Conservation (phyloP, 2,329 filamentous ascomycete genomes). For the Sclerotiophoma versabilis region DNA sequence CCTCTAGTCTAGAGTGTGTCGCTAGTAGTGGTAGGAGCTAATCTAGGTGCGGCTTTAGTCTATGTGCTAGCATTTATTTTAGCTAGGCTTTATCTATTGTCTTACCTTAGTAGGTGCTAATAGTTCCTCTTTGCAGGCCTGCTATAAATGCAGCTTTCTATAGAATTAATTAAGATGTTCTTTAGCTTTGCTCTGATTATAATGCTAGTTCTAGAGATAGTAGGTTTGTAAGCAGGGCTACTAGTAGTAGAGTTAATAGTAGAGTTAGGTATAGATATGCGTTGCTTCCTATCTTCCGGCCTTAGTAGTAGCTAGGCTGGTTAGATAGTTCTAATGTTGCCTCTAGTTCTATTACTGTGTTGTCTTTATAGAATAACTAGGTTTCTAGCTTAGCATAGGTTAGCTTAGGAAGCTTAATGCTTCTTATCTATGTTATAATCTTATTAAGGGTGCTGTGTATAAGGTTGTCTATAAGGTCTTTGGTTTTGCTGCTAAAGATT, state of each 20-base stretch:
- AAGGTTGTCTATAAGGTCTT: constrained; percentile 11
- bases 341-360: neutral
- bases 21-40: neutral
- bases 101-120: neutral
- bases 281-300: neutral
- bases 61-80: neutral
- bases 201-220: too few species aligned
- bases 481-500: constrained; percentile 7
- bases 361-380: neutral
- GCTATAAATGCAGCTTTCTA: neutral
- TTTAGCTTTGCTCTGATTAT: too few species aligned
- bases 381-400: neutral
- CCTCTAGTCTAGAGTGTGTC: too few species aligned
- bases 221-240: neutral
- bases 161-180: too few species aligned
- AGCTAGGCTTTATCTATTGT: neutral
- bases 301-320: neutral
- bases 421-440: constrained; percentile 5
- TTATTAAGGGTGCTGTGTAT: constrained; percentile 2
- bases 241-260: neutral
- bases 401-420: neutral
- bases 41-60: neutral
- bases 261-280: neutral
- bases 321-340: neutral
- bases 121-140: neutral